Percentiles rank a stretch among this genome's conserved stretches.
phyloP scores from a whole-genome alignment of 2,329 filamentous ascomycete genomes.

The Rugonectria rugulosa region DNA sequence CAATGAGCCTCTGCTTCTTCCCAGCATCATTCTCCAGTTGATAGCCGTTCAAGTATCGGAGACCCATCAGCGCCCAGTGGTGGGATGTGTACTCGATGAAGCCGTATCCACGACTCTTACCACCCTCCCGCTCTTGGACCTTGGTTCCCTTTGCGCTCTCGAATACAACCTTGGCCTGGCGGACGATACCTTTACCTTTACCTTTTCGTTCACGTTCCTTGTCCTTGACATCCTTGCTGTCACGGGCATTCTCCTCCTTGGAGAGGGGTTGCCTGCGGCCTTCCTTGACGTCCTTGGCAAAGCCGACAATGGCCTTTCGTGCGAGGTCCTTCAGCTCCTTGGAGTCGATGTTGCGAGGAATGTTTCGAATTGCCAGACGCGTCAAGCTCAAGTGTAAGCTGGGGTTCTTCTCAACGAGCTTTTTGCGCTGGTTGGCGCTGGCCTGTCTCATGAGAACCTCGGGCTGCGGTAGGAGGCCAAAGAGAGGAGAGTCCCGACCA shows the following conservation, averaged over 20 bases:
- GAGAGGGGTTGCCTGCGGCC: constrained; percentile 80
- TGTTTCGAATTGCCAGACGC: constrained; percentile 88
- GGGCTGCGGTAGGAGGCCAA: constrained; percentile 75
- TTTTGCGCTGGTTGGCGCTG: constrained; percentile 86
- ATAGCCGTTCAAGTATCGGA: constrained; percentile 90
- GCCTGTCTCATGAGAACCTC: constrained; percentile 90
- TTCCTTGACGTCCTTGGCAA: constrained; percentile 86
- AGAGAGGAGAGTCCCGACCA: constrained; percentile 77
- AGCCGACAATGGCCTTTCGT: constrained; percentile 90
- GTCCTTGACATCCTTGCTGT: constrained; percentile 79
- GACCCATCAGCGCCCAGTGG: constrained; percentile 91
- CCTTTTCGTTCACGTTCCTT: constrained; percentile 81
- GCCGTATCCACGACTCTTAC: constrained; percentile 90
- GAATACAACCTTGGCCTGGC: constrained; percentile 93
- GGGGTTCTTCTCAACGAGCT: constrained; percentile 89
- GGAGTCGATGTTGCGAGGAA: constrained; percentile 81
- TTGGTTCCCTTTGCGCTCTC: constrained; percentile 88
- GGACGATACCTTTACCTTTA: constrained; percentile 86
- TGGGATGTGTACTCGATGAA: constrained; percentile 98
- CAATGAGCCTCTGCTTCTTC: constrained; percentile 88
- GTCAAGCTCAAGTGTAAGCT: constrained; percentile 88
- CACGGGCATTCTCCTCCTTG: constrained; percentile 86
- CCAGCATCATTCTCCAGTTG: constrained; percentile 67
- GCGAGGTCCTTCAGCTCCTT: constrained; percentile 93
- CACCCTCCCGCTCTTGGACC: constrained; percentile 77